Evolutionary conservation across 176 grass and related monocot genomes (phyloP).

Genomic region (Aegilops sharonensis): DNA sequence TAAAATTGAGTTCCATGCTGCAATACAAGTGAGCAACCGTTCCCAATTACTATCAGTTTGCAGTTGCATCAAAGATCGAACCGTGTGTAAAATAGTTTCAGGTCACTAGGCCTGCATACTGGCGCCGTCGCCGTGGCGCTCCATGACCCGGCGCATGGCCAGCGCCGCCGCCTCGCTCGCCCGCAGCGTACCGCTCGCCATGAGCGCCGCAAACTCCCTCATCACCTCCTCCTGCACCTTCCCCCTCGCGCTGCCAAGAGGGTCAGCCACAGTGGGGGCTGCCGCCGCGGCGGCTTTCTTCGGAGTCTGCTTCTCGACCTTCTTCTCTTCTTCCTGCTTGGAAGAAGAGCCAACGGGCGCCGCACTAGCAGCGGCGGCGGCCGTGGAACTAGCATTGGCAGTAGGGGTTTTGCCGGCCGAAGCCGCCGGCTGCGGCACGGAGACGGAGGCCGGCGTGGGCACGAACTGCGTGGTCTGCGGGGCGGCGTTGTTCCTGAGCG

Average conservation of each 20-base stretch:
- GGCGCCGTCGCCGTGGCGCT: conserved; percentile 53
- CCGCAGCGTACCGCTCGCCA: conserved; percentile 64
- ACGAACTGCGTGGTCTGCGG: conserved; percentile 48
- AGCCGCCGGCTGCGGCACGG: background rate
- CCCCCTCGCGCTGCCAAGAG: conserved; percentile 42
- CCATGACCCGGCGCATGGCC: conserved; percentile 72
- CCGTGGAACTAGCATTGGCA: background rate
- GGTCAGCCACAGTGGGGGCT: background rate
- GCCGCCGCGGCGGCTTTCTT: background rate
- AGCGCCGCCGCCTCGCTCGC: conserved; percentile 77
- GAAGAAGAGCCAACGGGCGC: background rate
- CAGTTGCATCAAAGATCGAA: background rate
- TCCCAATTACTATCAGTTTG: background rate
- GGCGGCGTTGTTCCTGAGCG: conserved; percentile 37
- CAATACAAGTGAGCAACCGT: background rate
- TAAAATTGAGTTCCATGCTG: background rate
- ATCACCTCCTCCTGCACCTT: conserved; percentile 87
- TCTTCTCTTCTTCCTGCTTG: conserved; percentile 8
- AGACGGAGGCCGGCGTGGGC: background rate
- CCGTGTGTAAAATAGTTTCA: background rate
- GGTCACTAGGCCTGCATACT: conserved; percentile 6
- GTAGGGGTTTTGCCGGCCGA: background rate
- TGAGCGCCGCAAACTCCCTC: conserved; percentile 70
- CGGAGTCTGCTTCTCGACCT: background rate
- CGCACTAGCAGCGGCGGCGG: background rate